Conservation (phyloP, 2,329 filamentous ascomycete species). For the Colletotrichum simmondsii region DNA sequence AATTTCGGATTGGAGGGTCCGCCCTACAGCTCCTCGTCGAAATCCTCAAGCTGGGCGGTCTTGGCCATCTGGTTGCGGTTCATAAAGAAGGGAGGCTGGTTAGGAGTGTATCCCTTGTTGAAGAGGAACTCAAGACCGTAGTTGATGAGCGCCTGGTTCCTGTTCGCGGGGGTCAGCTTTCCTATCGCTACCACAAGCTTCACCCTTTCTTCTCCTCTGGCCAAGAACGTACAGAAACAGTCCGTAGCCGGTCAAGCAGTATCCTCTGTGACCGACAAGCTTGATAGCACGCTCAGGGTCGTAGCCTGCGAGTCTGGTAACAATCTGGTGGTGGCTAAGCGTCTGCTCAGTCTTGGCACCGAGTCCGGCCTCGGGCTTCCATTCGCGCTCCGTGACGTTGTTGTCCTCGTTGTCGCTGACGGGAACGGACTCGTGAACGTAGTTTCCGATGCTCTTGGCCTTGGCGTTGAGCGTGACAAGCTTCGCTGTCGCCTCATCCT, state of each 20-base stretch:
- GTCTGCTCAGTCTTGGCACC: conserved; percentile 74
- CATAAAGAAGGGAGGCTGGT: conserved; percentile 37
- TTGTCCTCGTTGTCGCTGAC: conserved; percentile 86
- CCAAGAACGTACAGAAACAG: conserved; percentile 71
- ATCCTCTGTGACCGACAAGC: conserved; percentile 92
- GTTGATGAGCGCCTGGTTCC: conserved; percentile 91
- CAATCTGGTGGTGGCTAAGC: conserved; percentile 95
- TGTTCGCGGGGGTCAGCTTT: neutral
- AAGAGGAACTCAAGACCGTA: conserved; percentile 93
- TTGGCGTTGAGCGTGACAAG: conserved; percentile 71
- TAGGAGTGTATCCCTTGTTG: conserved; percentile 80
- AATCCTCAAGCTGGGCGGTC: conserved; percentile 96
- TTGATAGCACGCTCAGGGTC: conserved; percentile 94
- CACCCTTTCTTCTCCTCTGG: neutral
- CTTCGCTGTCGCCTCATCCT: conserved; percentile 81
- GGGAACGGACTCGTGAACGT: conserved; percentile 90
- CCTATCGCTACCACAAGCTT: conserved; percentile 32
- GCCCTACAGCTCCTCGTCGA: conserved; percentile 84
- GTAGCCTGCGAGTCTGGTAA: conserved; percentile 88
- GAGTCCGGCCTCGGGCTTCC: conserved; percentile 81
- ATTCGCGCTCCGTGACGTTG: conserved; percentile 81
- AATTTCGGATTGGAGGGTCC: neutral
- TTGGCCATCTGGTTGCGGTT: conserved; percentile 88
- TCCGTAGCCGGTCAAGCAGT: conserved; percentile 90
- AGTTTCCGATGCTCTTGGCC: conserved; percentile 87